Evolutionary conservation across 2,329 filamentous ascomycete genomes (phyloP), one percentile per base, ranked within the genome.

Genomic region (Scedosporium apiospermum): DNA sequence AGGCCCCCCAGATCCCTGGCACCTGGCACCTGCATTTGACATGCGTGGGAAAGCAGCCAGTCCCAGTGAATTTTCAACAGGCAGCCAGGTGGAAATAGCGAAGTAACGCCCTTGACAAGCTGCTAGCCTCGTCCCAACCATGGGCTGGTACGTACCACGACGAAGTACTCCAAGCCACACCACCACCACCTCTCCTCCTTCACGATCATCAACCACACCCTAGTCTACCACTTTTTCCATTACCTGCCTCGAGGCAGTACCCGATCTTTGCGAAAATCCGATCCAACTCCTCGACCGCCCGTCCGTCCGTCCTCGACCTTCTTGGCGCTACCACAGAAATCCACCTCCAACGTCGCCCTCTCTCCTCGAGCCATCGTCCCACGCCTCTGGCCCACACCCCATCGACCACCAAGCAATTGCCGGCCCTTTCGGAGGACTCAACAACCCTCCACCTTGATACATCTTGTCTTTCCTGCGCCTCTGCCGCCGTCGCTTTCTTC

Each of bases 381-480:
- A 38, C 55, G 7, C 34, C 27, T 23, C 6, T 27, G 27, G 34
- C 55, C 27, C 55, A 34, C 34, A 58, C 26, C 26, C 26, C 55
- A 55, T 34, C 55, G n/a, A 38, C 12, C 14, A 9, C 16, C 21
- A 14, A 34, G n/a, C 55, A 58, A n/a, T 10, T 12, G 14, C 23
- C 10, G 46, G 27, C 16, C 16, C 49, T 57, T 57, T n/a, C 60
- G 34, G 38, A 26, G 21, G 10, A 21, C 21, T 10, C 18, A n/a
- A 26, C 60, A 30, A 57, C 60, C 60, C 60, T 61, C 60, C 60
- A 44, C 41, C 41, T 57, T n/a, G 60, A 57, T 26, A 18, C 46
- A 51, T 44, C 44, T 34, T 23, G 12, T 23, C 12, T 34, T 41
- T 38, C 59, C 49, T 61, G 46, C 60, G 49, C 30, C 42, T 41